phyloP scores from a whole-genome alignment of 352 stramenopile species.

The Globisporangium cylindrosporum region DNA sequence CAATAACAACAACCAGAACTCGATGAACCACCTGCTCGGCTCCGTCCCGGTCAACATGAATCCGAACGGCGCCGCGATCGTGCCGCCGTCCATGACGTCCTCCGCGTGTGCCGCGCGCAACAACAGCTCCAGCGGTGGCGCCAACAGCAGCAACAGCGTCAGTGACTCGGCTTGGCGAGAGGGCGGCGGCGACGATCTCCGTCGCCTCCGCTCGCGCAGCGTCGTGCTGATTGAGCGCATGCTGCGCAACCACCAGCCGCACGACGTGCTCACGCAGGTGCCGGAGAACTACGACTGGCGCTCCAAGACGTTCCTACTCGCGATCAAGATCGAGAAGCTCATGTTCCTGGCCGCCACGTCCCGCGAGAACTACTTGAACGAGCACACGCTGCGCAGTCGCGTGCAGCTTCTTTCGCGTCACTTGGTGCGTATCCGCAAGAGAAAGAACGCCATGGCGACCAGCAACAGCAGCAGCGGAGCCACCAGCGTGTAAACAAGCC shows the following conservation, averaged over 20 bases:
- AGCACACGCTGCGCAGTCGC: slow-evolving; percentile 48
- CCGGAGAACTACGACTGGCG: slow-evolving; percentile 62
- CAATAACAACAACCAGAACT: slow-evolving; percentile 5
- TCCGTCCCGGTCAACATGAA: slow-evolving; percentile 5
- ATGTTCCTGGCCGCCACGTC: slow-evolving; percentile 55
- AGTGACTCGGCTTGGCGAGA: slow-evolving; percentile 12
- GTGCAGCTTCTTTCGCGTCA: slow-evolving; percentile 54
- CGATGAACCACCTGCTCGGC: slow-evolving; percentile 11
- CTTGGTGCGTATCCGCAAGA: slow-evolving; percentile 52
- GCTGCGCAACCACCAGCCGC: slow-evolving; percentile 52
- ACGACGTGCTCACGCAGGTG: slow-evolving; percentile 66
- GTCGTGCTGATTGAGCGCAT: slow-evolving; percentile 62
- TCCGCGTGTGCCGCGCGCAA: slow-evolving; percentile 7
- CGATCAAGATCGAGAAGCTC: slow-evolving; percentile 68
- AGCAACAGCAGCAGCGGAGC: neutral
- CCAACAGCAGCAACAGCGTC: slow-evolving; percentile 1
- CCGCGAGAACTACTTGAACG: slow-evolving; percentile 60
- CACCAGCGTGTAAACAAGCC: slow-evolving; percentile 9
- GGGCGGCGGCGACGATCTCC: slow-evolving; percentile 24
- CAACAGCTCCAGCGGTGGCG: neutral
- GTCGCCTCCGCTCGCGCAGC: slow-evolving; percentile 41
- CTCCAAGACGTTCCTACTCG: slow-evolving; percentile 62
- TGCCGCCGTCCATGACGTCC: slow-evolving; percentile 1
- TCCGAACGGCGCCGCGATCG: slow-evolving; percentile 10
- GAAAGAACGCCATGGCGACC: slow-evolving; percentile 38